Conservation (phyloP, 2,329 filamentous ascomycete genomes). For the Botrytis paeoniae region DNA sequence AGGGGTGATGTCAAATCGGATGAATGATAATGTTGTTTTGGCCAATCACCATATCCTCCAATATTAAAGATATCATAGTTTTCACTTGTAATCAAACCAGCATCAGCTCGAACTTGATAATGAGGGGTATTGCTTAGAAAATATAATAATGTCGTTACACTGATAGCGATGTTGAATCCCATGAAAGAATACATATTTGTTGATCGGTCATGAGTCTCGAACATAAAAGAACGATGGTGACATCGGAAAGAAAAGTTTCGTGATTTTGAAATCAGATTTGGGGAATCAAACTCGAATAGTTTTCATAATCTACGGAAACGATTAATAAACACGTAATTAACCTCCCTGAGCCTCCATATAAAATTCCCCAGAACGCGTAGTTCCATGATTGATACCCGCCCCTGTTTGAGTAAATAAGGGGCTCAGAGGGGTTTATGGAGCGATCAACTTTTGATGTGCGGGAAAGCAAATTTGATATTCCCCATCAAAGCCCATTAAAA, state of each 20-base stretch:
- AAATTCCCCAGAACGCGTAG: slow-evolving; percentile 5
- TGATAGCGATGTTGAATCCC: background rate
- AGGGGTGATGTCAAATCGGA: slow-evolving; percentile 8
- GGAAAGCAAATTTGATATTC: background rate
- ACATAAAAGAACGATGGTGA: slow-evolving; percentile 12
- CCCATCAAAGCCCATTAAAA: background rate
- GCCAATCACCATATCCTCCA: slow-evolving; percentile 13
- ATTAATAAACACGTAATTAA: background rate
- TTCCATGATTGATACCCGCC: background rate
- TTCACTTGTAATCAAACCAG: slow-evolving; percentile 4
- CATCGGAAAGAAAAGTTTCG: slow-evolving; percentile 14
- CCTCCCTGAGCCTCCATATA: background rate
- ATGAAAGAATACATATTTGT: background rate
- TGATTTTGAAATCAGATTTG: background rate
- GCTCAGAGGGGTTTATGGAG: background rate
- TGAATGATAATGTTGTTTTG: slow-evolving; percentile 6
- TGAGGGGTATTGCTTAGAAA: background rate
- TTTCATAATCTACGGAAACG: background rate
- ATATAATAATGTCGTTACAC: background rate
- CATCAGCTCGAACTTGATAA: background rate
- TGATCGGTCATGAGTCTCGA: slow-evolving; percentile 2
- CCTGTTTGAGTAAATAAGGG: background rate
- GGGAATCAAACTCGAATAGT: background rate
- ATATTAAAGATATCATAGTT: slow-evolving; percentile 8
- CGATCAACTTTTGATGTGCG: background rate